A percentile compares a stretch with the other conserved stretches of the same genome.
phyloP scores from a whole-genome alignment of 1,284 basidiomycete genomes.

The Irpex lacteus region DNA sequence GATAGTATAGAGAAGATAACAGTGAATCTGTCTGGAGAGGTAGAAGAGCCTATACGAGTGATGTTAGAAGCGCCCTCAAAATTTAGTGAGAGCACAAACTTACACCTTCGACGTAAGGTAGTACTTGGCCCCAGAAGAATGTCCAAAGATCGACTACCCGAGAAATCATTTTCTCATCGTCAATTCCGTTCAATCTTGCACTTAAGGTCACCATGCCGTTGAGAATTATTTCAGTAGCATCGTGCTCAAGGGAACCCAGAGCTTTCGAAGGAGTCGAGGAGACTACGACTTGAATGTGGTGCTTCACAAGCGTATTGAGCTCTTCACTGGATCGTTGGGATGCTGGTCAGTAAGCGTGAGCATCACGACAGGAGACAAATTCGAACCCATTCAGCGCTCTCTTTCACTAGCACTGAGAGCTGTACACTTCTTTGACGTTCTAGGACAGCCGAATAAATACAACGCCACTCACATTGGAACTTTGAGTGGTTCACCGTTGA shows the following conservation, averaged over 20 bases:
- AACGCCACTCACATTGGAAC: slow-evolving; percentile 67
- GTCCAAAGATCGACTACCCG: slow-evolving; percentile 88
- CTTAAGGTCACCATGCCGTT: slow-evolving; percentile 92
- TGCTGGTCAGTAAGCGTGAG: not conserved
- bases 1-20: slow-evolving; percentile 57
- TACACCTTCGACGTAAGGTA: slow-evolving; percentile 88
- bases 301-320: slow-evolving; percentile 76
- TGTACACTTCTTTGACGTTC: too few relatives aligned
- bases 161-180: slow-evolving; percentile 72
- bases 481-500: slow-evolving; percentile 88
- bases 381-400: too few relatives aligned
- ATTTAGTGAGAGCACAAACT: slow-evolving; percentile 26
- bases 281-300: slow-evolving; percentile 72
- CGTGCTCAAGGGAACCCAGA: slow-evolving; percentile 67
- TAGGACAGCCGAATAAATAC: not conserved
- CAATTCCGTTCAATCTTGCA: slow-evolving; percentile 72
- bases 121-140: slow-evolving; percentile 92
- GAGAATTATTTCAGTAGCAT: slow-evolving; percentile 80
- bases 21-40: slow-evolving; percentile 75
- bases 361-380: too few relatives aligned
- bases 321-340: slow-evolving; percentile 62
- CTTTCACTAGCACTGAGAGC: not conserved
- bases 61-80: not conserved
- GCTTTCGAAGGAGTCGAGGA: slow-evolving; percentile 65
- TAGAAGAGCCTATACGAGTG: slow-evolving; percentile 55